A percentile compares a stretch with the other conserved stretches of the same genome.
These are phyloP conservation scores for Candida ipomoeae DNA, from an alignment of 805 yeast genomes.

Conservation along the genomic window DNA sequence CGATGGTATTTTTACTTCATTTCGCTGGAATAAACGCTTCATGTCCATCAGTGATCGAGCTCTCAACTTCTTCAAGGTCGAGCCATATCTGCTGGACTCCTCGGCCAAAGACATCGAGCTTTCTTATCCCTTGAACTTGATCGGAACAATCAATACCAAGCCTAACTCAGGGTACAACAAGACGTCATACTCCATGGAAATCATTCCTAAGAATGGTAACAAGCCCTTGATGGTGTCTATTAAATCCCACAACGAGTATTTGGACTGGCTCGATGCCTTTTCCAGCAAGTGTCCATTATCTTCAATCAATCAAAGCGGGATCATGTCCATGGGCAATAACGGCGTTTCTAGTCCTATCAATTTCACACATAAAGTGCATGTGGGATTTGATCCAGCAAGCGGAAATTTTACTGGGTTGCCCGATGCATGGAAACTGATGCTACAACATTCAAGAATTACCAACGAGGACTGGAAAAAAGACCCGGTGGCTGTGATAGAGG, in stretches of 20 bases:
- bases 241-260: conserved; percentile 72
- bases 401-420: conserved; percentile 57
- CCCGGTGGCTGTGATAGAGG: conserved; percentile 62
- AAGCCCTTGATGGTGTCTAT: conserved; percentile 72
- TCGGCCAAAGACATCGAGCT: conserved; percentile 45
- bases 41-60: conserved; percentile 73
- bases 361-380: conserved; percentile 90
- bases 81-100: conserved; percentile 28
- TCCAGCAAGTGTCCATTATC: conserved; percentile 70
- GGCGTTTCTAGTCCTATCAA: conserved; percentile 88
- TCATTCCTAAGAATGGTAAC: conserved; percentile 49
- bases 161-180: conserved; percentile 44
- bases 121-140: conserved; percentile 36
- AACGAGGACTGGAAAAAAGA: conserved; percentile 60
- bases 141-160: conserved; percentile 51
- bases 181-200: conserved; percentile 64
- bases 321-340: conserved; percentile 27
- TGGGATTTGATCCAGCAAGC: conserved; percentile 76
- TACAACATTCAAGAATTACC: conserved; percentile 57
- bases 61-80: conserved; percentile 70
- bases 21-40: conserved; percentile 89
- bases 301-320: conserved; percentile 27
- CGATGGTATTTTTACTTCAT: conserved; percentile 76
- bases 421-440: conserved; percentile 52
- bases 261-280: conserved; percentile 89